A percentile compares a stretch with the other conserved stretches of the same genome.
Conservation (phyloP, 1,284 basidiomycete genomes). For the Lignosus rhinocerotis region DNA sequence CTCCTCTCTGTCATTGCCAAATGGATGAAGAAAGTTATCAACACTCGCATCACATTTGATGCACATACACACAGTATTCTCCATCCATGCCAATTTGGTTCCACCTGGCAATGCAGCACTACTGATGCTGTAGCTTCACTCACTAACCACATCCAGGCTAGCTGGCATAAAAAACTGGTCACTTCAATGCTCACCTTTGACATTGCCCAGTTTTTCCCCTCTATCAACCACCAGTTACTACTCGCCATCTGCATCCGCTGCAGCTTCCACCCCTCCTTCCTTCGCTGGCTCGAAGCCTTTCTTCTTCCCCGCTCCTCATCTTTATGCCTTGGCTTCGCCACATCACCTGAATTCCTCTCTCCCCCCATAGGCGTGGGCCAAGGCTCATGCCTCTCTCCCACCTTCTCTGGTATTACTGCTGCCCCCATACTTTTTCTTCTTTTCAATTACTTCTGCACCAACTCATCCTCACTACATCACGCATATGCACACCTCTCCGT, state of each 20-base stretch:
- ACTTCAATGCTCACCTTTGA: conserved; percentile 11
- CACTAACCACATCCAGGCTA: conserved; percentile 2
- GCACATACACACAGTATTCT: conserved; percentile 1
- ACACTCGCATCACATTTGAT: conserved; percentile 5
- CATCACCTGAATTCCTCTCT: not conserved
- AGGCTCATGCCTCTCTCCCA: conserved; percentile 19
- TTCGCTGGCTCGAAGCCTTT: conserved; percentile 3
- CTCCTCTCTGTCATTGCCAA: conserved; percentile 8
- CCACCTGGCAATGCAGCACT: conserved; percentile 8
- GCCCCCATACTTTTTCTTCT: conserved; percentile 7
- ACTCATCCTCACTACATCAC: too few relatives aligned
- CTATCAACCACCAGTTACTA: conserved; percentile 8
- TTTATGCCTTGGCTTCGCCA: conserved; percentile 3
- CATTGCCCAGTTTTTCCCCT: conserved; percentile 15
- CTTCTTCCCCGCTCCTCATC: not conserved
- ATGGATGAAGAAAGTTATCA: conserved; percentile 7
- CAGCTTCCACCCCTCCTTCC: conserved; percentile 1
- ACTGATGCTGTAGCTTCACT: conserved; percentile 2
- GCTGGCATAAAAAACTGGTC: conserved; percentile 1
- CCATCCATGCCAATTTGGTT: conserved; percentile 12
- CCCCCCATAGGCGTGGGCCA: conserved; percentile 11
- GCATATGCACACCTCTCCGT: too few relatives aligned
- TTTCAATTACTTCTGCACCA: too few relatives aligned
- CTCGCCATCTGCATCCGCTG: not conserved
- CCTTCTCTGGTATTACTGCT: conserved; percentile 12